A percentile compares a stretch with the other conserved stretches of the same genome.
Evolutionary conservation across 176 grass and related monocot genomes (phyloP).

Genomic region (Musa troglodytarum): DNA sequence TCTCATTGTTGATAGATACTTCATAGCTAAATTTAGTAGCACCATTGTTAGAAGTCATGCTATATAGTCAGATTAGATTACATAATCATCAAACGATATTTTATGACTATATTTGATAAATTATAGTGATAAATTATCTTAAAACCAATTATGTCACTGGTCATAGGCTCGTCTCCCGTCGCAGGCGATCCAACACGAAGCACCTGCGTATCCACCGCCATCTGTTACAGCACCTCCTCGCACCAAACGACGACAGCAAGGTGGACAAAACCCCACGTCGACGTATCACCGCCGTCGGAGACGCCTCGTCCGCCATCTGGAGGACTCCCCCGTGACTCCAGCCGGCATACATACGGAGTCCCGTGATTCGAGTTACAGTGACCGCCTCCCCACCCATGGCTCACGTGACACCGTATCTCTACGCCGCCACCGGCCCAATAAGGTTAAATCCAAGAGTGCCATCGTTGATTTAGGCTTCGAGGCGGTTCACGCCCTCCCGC

Average conservation of each 20-base stretch:
- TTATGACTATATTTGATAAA: too few species aligned
- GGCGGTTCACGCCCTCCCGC: constrained; percentile 35
- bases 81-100: too few species aligned
- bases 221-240: too few species aligned
- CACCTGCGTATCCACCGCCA: too few species aligned
- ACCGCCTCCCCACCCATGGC: neutral
- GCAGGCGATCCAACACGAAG: too few species aligned
- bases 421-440: neutral
- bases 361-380: neutral
- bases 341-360: constrained; percentile 1
- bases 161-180: too few species aligned
- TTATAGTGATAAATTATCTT: too few species aligned
- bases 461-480: neutral
- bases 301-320: neutral
- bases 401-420: constrained; percentile 6
- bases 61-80: too few species aligned
- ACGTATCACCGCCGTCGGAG: neutral
- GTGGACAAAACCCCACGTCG: neutral
- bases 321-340: neutral
- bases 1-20: too few species aligned
- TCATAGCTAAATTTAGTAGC: too few species aligned
- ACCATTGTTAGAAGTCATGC: too few species aligned
- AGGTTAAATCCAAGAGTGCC: neutral
- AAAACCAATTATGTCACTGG: too few species aligned
- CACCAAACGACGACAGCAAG: constrained; percentile 10